Base-by-base conservation (phyloP, 2,329 filamentous ascomycete genomes). In the Calonectria multiphialidica region DNA sequence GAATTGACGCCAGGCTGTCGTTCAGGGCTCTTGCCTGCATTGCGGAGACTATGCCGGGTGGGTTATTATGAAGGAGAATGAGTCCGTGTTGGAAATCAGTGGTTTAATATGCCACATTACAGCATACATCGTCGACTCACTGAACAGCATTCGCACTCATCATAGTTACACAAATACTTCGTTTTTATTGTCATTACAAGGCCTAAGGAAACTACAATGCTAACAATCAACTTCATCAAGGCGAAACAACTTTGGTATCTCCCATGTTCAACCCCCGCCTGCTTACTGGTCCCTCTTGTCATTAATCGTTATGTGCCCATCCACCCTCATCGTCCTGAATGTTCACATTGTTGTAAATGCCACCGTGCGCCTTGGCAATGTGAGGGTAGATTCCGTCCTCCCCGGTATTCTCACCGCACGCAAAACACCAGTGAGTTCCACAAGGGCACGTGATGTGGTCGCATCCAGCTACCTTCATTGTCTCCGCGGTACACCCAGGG, bases 391-490 rank as follows among this genome's bases (percentile, higher is more conserved):
- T 84, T 3, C 72, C 57, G 0, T 53, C 44, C 2, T 63, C 59
- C 4, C 72, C 71, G 15, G 79, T 80, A 18, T 74, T 72, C 70
- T 80, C 70, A 0, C 84, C 83, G 72, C 83, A 87, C 13, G 80
- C 77, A 79, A 82, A 87, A 68, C 84, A 87, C 85, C 85, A 86
- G 69, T 86, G 81, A 18, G 73, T 76, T 2, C 78, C 75, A 42
- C 82, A 84, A 10, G 81, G 75, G 72, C 84, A 86, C 7, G 63
- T 74, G 3, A 87, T 86, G 71, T 87, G 85, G 25, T 82, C 82
- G 53, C 84, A 86, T 1, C 85, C 85, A 3, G 75, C 73, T 21
- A 79, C 73, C 76, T 83, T 85, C 73, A 85, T 72, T 10, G 84
- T 86, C 64, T 80, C 75, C 2, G 80, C 80, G 2, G 77, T 78